A percentile compares a stretch with the other conserved stretches of the same genome.
Evolutionary conservation across 495 filamentous ascomycete species (phyloP).

Genomic region (Talaromyces adpressus): DNA sequence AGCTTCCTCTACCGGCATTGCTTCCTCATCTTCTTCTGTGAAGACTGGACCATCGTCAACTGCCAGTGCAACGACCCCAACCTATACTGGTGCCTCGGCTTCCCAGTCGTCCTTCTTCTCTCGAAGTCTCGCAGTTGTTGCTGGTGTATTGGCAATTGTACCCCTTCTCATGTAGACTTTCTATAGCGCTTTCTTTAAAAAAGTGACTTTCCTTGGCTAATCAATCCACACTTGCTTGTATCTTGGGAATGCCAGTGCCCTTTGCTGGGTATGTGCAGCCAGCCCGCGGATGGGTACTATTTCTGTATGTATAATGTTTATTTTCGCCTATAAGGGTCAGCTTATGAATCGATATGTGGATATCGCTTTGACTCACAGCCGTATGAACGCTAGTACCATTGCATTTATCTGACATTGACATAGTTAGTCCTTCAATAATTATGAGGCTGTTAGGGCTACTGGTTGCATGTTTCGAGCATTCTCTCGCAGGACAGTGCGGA

Average conservation of each 20-base stretch:
- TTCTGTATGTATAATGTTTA: neutral
- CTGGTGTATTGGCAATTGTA: neutral
- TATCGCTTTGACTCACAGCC: too few relatives aligned
- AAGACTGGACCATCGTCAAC: neutral
- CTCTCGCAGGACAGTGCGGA: too few relatives aligned
- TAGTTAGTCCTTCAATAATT: too few relatives aligned
- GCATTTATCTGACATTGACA: too few relatives aligned
- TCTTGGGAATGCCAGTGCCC: neutral
- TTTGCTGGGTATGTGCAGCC: neutral
- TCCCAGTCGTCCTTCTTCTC: neutral
- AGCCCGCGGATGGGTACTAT: neutral
- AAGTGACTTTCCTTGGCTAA: neutral
- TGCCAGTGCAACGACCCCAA: neutral
- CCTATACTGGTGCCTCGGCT: constrained; percentile 1
- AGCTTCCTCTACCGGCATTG: neutral
- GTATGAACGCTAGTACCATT: too few relatives aligned
- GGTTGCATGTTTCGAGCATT: too few relatives aligned
- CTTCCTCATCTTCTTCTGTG: neutral
- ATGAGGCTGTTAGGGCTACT: too few relatives aligned
- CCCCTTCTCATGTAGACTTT: neutral
- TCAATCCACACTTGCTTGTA: neutral
- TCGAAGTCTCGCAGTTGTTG: neutral
- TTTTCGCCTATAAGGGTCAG: neutral
- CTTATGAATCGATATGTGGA: neutral
- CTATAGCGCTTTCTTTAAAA: neutral